Evolutionary conservation across 805 yeast species (phyloP).

Genomic region (Wickerhamiella vanderwaltii): DNA sequence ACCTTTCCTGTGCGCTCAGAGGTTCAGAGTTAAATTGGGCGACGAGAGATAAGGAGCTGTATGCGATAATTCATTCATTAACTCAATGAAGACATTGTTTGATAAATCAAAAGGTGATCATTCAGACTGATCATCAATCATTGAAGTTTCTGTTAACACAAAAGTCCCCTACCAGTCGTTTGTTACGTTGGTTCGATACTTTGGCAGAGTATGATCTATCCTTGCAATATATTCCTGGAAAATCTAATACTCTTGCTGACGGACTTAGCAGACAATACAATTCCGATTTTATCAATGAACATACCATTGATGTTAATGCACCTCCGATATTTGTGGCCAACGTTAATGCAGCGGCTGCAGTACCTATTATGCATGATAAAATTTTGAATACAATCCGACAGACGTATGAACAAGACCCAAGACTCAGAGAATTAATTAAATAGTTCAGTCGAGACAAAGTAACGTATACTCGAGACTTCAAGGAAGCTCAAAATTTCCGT

Average conservation of each 20-base stretch:
- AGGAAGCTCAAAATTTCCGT: too few relatives aligned
- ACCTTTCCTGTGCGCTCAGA: neutral
- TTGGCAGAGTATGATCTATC: neutral
- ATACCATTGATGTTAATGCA: too few relatives aligned
- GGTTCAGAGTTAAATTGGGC: constrained; percentile 1
- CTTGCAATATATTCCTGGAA: neutral
- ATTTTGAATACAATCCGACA: too few relatives aligned
- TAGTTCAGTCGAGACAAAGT: too few relatives aligned
- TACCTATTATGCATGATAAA: too few relatives aligned
- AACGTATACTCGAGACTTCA: too few relatives aligned
- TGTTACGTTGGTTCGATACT: constrained; percentile 1
- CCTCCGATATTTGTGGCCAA: too few relatives aligned
- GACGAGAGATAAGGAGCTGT: constrained; percentile 1
- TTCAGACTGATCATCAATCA: constrained; percentile 2
- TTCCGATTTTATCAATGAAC: too few relatives aligned
- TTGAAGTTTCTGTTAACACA: neutral
- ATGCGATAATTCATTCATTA: neutral
- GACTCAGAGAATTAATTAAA: too few relatives aligned
- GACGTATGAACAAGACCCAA: too few relatives aligned
- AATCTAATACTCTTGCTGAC: neutral
- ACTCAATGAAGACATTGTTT: neutral
- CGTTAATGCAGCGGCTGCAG: too few relatives aligned
- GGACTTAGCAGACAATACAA: neutral
- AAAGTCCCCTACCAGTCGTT: neutral
- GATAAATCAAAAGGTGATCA: neutral